Conservation (phyloP, 768 basidiomycete genomes). For the Pulveroboletus sp. region DNA sequence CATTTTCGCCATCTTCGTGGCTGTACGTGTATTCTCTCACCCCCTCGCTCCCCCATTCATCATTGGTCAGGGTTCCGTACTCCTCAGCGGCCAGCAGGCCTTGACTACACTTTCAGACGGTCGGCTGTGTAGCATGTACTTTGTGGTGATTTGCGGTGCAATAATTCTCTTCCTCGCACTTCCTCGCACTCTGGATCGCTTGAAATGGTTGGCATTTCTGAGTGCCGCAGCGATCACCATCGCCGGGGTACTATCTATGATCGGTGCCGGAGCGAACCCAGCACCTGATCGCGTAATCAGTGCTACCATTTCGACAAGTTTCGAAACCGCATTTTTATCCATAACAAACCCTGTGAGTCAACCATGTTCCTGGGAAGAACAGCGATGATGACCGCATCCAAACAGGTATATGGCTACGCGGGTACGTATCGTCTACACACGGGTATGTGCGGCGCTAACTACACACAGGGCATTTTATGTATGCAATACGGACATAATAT, state of each 20-base stretch:
- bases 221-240: slow-evolving; percentile 41
- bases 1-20: slow-evolving; percentile 1
- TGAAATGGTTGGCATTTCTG: slow-evolving; percentile 42
- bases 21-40: background rate
- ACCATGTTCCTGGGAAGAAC: too few species aligned
- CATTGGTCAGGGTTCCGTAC: background rate
- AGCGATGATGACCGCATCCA: background rate
- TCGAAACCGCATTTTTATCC: slow-evolving; percentile 33
- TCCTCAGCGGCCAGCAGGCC: slow-evolving; percentile 52
- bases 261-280: slow-evolving; percentile 46
- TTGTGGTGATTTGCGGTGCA: slow-evolving; percentile 44
- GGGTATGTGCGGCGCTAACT: background rate
- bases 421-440: slow-evolving; percentile 2
- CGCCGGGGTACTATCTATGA: slow-evolving; percentile 49
- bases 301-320: slow-evolving; percentile 37
- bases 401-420: slow-evolving; percentile 4
- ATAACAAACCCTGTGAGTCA: too few species aligned
- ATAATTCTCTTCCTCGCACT: slow-evolving; percentile 5
- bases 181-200: slow-evolving; percentile 24
- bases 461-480: slow-evolving; percentile 49
- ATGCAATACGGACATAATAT: slow-evolving; percentile 2
- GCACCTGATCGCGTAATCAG: slow-evolving; percentile 29
- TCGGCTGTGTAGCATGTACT: slow-evolving; percentile 43
- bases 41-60: background rate
- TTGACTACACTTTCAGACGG: slow-evolving; percentile 45